These are phyloP conservation scores for Gentiana macrophylla DNA, from an alignment of 257 asterid species.

Conservation along the genomic window DNA sequence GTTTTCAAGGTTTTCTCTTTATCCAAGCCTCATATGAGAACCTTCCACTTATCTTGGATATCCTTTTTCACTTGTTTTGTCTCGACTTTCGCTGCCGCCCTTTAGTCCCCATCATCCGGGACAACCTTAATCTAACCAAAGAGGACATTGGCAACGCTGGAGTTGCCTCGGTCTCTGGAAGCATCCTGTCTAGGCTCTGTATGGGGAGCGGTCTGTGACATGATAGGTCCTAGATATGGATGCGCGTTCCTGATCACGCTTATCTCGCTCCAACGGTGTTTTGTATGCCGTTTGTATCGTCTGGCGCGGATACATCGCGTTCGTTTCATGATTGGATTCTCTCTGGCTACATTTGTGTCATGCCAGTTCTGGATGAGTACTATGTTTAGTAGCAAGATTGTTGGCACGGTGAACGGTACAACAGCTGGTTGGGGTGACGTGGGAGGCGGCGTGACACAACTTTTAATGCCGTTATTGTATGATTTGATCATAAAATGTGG, in stretches of 20 bases:
- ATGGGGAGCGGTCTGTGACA: conserved; percentile 53
- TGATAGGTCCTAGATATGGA: conserved; percentile 54
- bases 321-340: conserved; percentile 58
- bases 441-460: conserved; percentile 71
- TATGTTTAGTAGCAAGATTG: conserved; percentile 41
- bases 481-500: conserved; percentile 30
- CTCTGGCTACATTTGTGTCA: conserved; percentile 56
- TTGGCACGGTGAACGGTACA: conserved; percentile 44
- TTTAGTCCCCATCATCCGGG: conserved; percentile 50
- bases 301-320: conserved; percentile 35
- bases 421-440: conserved; percentile 73
- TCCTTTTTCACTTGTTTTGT: conserved; percentile 59
- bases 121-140: conserved; percentile 36
- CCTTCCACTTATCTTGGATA: conserved; percentile 55
- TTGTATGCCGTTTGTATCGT: conserved; percentile 38
- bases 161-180: conserved; percentile 56
- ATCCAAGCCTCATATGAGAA: conserved; percentile 49
- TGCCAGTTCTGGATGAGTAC: conserved; percentile 60
- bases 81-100: conserved; percentile 57
- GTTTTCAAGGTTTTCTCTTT: conserved; percentile 37
- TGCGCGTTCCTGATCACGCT: conserved; percentile 42
- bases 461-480: conserved; percentile 52
- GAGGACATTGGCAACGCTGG: conserved; percentile 51
- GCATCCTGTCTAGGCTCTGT: conserved; percentile 50
- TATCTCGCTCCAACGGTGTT: conserved; percentile 46